Evolutionary conservation across 495 filamentous ascomycete genomes (phyloP).

Genomic region (Jackrogersella minutella): DNA sequence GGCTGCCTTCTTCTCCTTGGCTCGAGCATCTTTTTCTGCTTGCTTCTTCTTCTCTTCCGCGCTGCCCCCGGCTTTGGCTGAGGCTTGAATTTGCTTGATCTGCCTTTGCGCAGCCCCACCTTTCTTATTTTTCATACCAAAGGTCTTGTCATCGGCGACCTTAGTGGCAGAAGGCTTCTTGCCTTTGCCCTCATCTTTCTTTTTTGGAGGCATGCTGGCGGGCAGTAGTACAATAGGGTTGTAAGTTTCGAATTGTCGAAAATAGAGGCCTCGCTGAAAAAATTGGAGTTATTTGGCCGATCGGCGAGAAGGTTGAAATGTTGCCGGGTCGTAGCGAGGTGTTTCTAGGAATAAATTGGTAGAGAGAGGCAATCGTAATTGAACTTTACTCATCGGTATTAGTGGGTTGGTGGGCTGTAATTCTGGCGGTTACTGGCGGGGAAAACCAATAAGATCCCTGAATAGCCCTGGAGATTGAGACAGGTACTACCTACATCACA

Average conservation of each 20-base stretch:
- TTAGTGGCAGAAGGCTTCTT: slow-evolving; percentile 74
- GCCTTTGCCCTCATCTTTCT: slow-evolving; percentile 65
- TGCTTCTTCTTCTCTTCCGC: slow-evolving; percentile 88
- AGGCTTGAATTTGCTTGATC: slow-evolving; percentile 80
- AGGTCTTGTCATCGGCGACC: slow-evolving; percentile 90
- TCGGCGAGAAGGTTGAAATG: not conserved
- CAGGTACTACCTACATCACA: slow-evolving; percentile 27
- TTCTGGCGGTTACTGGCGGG: slow-evolving; percentile 24
- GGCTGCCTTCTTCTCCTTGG: slow-evolving; percentile 83
- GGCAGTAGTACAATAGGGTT: not conserved
- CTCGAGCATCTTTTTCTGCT: slow-evolving; percentile 84
- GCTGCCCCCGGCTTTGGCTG: slow-evolving; percentile 73
- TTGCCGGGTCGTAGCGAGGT: not conserved
- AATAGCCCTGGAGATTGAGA: slow-evolving; percentile 1
- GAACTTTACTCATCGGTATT: slow-evolving; percentile 8
- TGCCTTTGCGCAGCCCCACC: slow-evolving; percentile 86
- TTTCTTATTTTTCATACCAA: slow-evolving; percentile 99
- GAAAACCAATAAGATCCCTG: slow-evolving; percentile 17
- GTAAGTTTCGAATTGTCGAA: not conserved
- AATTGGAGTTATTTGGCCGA: not conserved
- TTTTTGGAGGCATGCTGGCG: slow-evolving; percentile 91
- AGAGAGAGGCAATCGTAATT: slow-evolving; percentile 14
- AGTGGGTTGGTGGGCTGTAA: slow-evolving; percentile 35
- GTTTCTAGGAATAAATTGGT: slow-evolving; percentile 13
- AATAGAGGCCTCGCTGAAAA: not conserved